These are phyloP conservation scores for Cardiospermum halicacabum DNA, from an alignment of 345 rosid species.

Conservation along the genomic window DNA sequence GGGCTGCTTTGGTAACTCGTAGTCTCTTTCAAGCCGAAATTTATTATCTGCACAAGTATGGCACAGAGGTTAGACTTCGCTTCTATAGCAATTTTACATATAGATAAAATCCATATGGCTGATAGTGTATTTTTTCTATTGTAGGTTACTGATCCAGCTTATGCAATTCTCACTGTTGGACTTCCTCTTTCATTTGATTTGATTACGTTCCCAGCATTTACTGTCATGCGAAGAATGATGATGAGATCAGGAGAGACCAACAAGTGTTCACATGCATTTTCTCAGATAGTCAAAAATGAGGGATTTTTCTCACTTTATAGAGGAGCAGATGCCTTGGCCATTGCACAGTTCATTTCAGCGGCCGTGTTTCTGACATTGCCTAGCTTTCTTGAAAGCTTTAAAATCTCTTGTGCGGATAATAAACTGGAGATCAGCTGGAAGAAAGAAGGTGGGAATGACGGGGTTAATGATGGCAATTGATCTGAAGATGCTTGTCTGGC, in stretches of 20 bases:
- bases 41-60: no score
- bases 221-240: slow-evolving; percentile 29
- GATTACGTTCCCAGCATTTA: slow-evolving; percentile 23
- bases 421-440: no score
- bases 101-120: no score
- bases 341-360: not conserved
- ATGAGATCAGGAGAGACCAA: slow-evolving; percentile 36
- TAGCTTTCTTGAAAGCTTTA: not conserved
- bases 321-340: not conserved
- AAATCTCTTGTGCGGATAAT: no score
- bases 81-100: no score
- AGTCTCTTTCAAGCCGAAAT: no score
- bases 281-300: slow-evolving; percentile 5
- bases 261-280: slow-evolving; percentile 25
- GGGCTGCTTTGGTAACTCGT: not conserved
- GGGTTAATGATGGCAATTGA: no score
- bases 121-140: no score
- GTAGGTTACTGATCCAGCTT: slow-evolving; percentile 20
- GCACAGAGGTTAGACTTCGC: no score
- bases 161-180: slow-evolving; percentile 13
- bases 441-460: no score
- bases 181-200: slow-evolving; percentile 13
- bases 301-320: slow-evolving; percentile 6
- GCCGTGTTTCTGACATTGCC: no score
- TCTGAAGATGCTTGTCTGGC: no score